Percentiles rank a stretch among this genome's conserved stretches.
These are phyloP conservation scores for Globisporangium yorkense DNA, from an alignment of 352 stramenopile species.

Conservation along the genomic window DNA sequence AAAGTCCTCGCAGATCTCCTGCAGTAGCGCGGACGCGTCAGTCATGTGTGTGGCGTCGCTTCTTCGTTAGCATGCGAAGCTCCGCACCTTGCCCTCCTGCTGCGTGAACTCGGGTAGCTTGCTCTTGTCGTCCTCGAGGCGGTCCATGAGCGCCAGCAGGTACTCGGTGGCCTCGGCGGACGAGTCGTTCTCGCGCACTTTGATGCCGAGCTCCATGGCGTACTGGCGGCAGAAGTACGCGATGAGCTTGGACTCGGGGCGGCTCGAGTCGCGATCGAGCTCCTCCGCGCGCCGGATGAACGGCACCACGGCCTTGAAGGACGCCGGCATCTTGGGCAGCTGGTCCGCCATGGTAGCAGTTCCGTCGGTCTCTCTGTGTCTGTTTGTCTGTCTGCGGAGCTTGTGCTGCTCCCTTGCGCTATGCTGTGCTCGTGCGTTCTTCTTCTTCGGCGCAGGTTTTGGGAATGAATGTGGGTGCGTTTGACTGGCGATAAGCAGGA, in stretches of 20 bases:
- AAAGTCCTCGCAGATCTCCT: constrained; percentile 87
- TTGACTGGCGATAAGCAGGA: too few relatives aligned
- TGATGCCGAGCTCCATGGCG: constrained; percentile 86
- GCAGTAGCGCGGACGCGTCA: neutral
- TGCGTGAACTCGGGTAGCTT: constrained; percentile 87
- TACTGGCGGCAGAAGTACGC: constrained; percentile 92
- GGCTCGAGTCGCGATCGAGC: constrained; percentile 88
- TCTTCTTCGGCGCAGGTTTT: too few relatives aligned
- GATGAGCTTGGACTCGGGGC: constrained; percentile 92
- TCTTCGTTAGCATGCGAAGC: too few relatives aligned
- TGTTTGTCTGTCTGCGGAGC: neutral
- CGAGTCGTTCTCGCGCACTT: constrained; percentile 71
- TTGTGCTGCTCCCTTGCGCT: constrained; percentile 9
- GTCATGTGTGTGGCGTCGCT: neutral
- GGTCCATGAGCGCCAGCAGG: constrained; percentile 86
- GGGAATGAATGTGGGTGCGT: too few relatives aligned
- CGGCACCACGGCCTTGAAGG: constrained; percentile 92
- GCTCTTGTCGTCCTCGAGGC: constrained; percentile 89
- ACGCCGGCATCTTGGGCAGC: constrained; percentile 80
- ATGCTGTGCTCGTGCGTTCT: neutral
- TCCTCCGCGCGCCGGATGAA: constrained; percentile 94
- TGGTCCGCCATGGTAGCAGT: constrained; percentile 35
- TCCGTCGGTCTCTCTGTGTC: neutral
- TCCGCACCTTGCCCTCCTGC: constrained; percentile 85
- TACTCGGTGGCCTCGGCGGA: constrained; percentile 85